phyloP scores from a whole-genome alignment of 148 eudicot genomes.

The Silene conica region DNA sequence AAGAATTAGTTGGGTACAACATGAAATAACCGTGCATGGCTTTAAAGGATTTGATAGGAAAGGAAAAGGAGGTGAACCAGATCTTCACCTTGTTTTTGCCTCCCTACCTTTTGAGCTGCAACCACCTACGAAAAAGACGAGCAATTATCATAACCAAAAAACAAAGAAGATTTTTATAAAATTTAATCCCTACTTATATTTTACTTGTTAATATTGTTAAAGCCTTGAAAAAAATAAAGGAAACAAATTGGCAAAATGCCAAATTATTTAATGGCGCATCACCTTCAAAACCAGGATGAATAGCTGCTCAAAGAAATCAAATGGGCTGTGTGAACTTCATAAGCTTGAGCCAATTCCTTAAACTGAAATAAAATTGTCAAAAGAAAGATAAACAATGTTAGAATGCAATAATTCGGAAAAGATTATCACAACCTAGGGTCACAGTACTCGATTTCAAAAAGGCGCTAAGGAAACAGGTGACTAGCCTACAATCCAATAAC shows the following conservation, averaged over 20 bases:
- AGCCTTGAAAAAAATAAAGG: neutral
- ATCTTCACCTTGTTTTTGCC: conserved; percentile 63
- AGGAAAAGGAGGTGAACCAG: conserved; percentile 29
- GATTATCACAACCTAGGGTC: too few species aligned
- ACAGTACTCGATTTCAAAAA: too few species aligned
- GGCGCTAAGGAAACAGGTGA: too few species aligned
- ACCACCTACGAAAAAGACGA: conserved; percentile 34
- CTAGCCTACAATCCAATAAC: too few species aligned
- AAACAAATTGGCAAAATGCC: neutral
- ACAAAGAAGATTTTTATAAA: neutral
- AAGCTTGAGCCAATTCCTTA: conserved; percentile 72
- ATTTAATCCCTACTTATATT: neutral
- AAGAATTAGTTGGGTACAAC: neutral
- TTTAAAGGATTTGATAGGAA: too few species aligned
- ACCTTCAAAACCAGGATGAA: conserved; percentile 66
- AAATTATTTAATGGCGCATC: neutral
- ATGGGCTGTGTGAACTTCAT: conserved; percentile 58
- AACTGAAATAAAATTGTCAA: conserved; percentile 37
- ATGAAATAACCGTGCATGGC: neutral
- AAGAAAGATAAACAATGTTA: too few species aligned
- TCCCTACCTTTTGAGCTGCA: conserved; percentile 46
- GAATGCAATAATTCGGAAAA: too few species aligned
- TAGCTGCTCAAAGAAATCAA: conserved; percentile 56
- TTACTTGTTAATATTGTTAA: neutral
- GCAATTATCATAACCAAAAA: neutral